Evolutionary conservation across 495 filamentous ascomycete genomes (phyloP).

Genomic region (Entonaema liquescens): DNA sequence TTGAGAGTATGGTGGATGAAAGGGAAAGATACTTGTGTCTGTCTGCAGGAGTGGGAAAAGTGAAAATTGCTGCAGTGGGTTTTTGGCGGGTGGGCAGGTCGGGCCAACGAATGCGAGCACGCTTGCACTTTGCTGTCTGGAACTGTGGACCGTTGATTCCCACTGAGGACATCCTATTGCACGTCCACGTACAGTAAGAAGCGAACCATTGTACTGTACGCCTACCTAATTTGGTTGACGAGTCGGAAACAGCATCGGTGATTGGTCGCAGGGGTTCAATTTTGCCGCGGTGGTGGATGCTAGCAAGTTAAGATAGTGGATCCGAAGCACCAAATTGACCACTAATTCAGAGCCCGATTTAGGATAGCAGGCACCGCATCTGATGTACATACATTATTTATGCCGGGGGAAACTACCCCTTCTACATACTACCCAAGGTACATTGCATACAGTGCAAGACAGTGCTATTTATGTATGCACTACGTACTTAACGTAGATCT

Average conservation of each 20-base stretch:
- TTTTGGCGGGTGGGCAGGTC: slow-evolving; percentile 17
- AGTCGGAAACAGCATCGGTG: background rate
- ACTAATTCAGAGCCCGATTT: slow-evolving; percentile 24
- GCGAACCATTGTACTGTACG: slow-evolving; percentile 12
- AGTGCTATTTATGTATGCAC: background rate
- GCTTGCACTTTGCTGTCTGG: slow-evolving; percentile 2
- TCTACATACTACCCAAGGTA: background rate
- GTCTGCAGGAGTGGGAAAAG: slow-evolving; percentile 47
- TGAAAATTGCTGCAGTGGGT: slow-evolving; percentile 41
- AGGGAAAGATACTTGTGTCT: slow-evolving; percentile 46
- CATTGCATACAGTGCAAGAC: background rate
- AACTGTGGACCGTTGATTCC: slow-evolving; percentile 20
- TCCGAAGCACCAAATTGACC: slow-evolving; percentile 29
- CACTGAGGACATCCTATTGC: slow-evolving; percentile 3
- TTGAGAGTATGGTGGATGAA: slow-evolving; percentile 42
- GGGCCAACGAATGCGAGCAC: slow-evolving; percentile 14
- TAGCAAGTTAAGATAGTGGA: slow-evolving; percentile 26
- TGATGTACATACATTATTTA: background rate
- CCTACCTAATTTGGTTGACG: slow-evolving; percentile 12
- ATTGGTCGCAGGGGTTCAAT: slow-evolving; percentile 29
- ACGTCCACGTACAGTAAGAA: slow-evolving; percentile 2
- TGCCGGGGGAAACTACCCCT: background rate
- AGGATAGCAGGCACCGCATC: slow-evolving; percentile 13
- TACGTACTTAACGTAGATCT: slow-evolving; percentile 13
- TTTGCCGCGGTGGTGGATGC: slow-evolving; percentile 37